Percentiles rank a stretch among this genome's conserved stretches.
These are phyloP conservation scores for Cydonia oblonga DNA, from an alignment of 331 rosid species.

Conservation along the genomic window DNA sequence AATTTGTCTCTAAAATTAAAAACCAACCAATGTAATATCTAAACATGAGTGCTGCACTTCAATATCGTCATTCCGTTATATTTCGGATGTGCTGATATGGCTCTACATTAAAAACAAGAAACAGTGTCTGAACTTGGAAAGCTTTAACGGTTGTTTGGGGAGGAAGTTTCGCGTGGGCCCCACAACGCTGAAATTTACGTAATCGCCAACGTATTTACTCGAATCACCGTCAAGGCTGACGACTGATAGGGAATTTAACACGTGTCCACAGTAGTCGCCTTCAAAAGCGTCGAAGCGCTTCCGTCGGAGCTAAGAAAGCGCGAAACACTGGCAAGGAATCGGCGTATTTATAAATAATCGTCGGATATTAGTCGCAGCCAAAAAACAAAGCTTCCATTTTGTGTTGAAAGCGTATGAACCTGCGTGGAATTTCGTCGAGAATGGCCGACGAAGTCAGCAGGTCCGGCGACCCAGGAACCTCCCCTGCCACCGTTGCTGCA, in stretches of 20 bases:
- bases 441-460: slow-evolving; percentile 57
- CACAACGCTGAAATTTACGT: neutral
- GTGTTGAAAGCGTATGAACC: slow-evolving; percentile 27
- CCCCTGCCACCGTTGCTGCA: slow-evolving; percentile 3
- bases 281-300: too few species aligned
- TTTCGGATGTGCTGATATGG: too few species aligned
- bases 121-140: neutral
- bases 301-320: neutral
- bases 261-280: neutral
- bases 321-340: neutral
- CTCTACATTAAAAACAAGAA: too few species aligned
- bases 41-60: too few species aligned
- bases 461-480: slow-evolving; percentile 22
- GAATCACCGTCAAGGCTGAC: neutral
- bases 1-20: too few species aligned
- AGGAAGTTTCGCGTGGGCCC: neutral
- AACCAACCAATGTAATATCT: too few species aligned
- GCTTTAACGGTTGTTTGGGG: too few species aligned
- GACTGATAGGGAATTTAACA: neutral
- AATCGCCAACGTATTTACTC: neutral
- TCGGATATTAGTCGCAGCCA: neutral
- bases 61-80: too few species aligned
- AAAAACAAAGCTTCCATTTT: neutral
- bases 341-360: neutral
- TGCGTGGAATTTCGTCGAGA: slow-evolving; percentile 17